Evolutionary conservation across 306 rosid species (phyloP).

Genomic region (Albizia julibrissin): DNA sequence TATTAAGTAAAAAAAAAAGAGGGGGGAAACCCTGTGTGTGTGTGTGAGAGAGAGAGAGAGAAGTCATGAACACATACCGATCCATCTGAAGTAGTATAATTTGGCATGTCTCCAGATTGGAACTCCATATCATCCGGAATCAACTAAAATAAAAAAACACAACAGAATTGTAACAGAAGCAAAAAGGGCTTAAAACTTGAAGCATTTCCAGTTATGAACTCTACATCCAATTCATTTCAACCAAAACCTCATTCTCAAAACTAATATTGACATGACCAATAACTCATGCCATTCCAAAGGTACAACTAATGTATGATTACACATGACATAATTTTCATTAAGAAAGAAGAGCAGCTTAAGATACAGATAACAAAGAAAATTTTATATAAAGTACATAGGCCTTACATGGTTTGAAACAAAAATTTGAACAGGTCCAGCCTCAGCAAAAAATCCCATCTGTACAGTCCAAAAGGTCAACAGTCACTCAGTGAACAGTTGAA

Average conservation of each 20-base stretch:
- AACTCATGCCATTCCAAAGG: not conserved
- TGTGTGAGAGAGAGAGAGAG: not conserved
- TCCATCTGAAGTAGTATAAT: slow-evolving; percentile 97
- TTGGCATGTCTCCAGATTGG: slow-evolving; percentile 91
- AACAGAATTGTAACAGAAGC: not conserved
- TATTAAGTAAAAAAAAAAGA: slow-evolving; percentile 1
- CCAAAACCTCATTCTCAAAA: not conserved
- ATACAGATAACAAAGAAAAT: not conserved
- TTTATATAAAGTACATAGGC: slow-evolving; percentile 1
- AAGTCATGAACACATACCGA: slow-evolving; percentile 54
- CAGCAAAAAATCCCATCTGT: slow-evolving; percentile 97
- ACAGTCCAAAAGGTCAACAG: slow-evolving; percentile 27
- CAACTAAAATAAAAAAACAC: slow-evolving; percentile 49
- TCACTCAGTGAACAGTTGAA: slow-evolving; percentile 6
- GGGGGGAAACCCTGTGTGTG: not conserved
- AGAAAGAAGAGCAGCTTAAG: not conserved
- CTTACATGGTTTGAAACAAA: slow-evolving; percentile 96
- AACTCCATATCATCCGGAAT: slow-evolving; percentile 99
- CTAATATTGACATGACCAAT: slow-evolving; percentile 10
- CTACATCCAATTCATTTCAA: not conserved
- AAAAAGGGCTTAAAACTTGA: not conserved
- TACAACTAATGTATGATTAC: not conserved
- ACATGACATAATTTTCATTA: not conserved
- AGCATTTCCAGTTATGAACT: slow-evolving; percentile 22
- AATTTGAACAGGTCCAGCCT: slow-evolving; percentile 98